Conservation (phyloP, 257 asterid species). For the Solanum rostratum region DNA sequence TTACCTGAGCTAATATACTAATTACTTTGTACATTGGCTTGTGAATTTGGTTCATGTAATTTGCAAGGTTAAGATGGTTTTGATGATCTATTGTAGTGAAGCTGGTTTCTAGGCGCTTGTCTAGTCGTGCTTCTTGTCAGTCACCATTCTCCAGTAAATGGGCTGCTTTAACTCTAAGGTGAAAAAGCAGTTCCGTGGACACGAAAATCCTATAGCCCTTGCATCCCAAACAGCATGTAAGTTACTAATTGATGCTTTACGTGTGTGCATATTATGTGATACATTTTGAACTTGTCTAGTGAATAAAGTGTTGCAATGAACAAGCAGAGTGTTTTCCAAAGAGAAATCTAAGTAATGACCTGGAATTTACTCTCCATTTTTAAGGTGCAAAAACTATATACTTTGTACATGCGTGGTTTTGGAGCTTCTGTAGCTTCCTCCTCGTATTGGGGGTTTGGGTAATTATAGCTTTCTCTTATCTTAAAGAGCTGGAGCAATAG, state of each 20-base stretch:
- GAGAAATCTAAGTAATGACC: not conserved
- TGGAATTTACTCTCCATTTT: not conserved
- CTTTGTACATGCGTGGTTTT: not conserved
- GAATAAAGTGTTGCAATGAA: not conserved
- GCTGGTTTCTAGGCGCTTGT: conserved; percentile 34
- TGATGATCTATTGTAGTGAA: conserved; percentile 51
- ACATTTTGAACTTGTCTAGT: not conserved
- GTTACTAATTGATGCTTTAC: conserved; percentile 11
- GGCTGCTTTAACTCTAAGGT: conserved; percentile 83
- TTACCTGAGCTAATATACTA: not conserved
- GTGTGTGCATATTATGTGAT: not conserved
- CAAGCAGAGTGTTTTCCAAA: not conserved
- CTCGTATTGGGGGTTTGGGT: not conserved
- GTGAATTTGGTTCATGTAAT: conserved; percentile 15
- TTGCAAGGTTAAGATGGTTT: conserved; percentile 65
- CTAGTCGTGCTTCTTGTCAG: conserved; percentile 23
- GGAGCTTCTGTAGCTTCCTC: not conserved
- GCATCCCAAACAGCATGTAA: conserved; percentile 94
- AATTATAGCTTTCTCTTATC: not conserved
- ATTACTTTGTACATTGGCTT: conserved; percentile 3
- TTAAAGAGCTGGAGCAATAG: not conserved
- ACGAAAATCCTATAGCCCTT: conserved; percentile 75
- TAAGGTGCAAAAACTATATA: not conserved
- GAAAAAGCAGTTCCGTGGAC: conserved; percentile 72
- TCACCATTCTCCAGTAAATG: conserved; percentile 37